phyloP scores from a whole-genome alignment of 257 asterid species.

The Nicotiana benthamiana region DNA sequence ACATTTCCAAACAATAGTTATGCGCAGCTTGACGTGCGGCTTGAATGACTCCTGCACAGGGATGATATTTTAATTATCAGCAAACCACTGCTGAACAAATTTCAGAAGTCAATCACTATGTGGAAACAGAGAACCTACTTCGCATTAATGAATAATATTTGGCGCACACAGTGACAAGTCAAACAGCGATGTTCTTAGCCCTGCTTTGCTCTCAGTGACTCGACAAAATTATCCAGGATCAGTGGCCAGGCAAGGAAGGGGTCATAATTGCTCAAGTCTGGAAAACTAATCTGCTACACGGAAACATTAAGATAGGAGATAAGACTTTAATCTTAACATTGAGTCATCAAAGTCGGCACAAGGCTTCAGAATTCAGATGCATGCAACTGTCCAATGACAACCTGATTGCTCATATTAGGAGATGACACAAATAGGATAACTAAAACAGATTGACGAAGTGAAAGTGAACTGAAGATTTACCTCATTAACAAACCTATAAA shows the following conservation, averaged over 20 bases:
- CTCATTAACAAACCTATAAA: constrained; percentile 79
- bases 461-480: constrained; percentile 25
- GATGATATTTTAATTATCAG: not conserved
- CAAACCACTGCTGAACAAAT: not conserved
- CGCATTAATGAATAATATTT: not conserved
- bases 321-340: not conserved
- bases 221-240: constrained; percentile 75
- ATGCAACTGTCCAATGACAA: not conserved
- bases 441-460: not conserved
- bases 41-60: not conserved
- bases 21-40: not conserved
- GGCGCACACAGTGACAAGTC: not conserved
- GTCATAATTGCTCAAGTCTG: constrained; percentile 63
- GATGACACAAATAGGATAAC: not conserved
- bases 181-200: not conserved
- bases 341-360: not conserved
- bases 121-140: not conserved
- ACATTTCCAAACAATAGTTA: not conserved
- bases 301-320: not conserved
- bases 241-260: constrained; percentile 69
- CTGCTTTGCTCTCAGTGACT: constrained; percentile 43
- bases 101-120: not conserved
- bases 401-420: not conserved
- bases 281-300: constrained; percentile 56
- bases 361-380: not conserved